phyloP scores from a whole-genome alignment of 768 basidiomycete genomes.

The Daedaleopsis sinensis region DNA sequence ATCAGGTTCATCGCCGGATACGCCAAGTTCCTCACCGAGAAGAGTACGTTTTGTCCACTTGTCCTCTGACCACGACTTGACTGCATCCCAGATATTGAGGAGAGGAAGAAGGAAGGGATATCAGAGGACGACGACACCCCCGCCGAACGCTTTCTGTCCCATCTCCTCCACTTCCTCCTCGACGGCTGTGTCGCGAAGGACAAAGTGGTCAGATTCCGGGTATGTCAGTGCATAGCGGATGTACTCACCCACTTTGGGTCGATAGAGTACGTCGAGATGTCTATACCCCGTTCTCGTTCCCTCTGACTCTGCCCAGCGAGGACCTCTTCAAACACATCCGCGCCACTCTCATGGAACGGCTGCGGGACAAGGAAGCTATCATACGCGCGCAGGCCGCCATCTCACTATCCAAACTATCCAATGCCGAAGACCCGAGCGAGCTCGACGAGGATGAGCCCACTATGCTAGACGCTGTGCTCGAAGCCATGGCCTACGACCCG shows the following conservation, averaged over 20 bases:
- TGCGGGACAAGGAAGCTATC: slow-evolving; percentile 75
- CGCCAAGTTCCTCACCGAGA: slow-evolving; percentile 72
- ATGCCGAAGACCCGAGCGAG: slow-evolving; percentile 65
- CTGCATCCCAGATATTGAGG: slow-evolving; percentile 36
- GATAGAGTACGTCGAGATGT: slow-evolving; percentile 68
- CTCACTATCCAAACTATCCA: slow-evolving; percentile 76
- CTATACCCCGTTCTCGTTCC: neutral
- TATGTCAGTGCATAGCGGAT: slow-evolving; percentile 73
- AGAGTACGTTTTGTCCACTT: slow-evolving; percentile 50
- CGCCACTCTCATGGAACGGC: slow-evolving; percentile 64
- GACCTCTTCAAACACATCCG: slow-evolving; percentile 71
- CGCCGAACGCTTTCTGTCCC: slow-evolving; percentile 50
- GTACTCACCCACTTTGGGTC: slow-evolving; percentile 82
- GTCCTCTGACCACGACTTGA: neutral
- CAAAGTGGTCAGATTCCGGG: slow-evolving; percentile 83
- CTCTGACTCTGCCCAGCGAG: slow-evolving; percentile 51
- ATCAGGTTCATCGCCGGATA: slow-evolving; percentile 86
- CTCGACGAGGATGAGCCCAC: slow-evolving; percentile 52
- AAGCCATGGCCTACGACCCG: slow-evolving; percentile 70
- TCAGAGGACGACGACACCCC: slow-evolving; percentile 54
- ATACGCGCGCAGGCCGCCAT: slow-evolving; percentile 82
- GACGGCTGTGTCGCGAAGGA: slow-evolving; percentile 85
- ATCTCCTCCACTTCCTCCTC: slow-evolving; percentile 58
- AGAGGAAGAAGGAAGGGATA: slow-evolving; percentile 37
- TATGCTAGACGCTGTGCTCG: slow-evolving; percentile 64